Evolutionary conservation across 805 yeast species (phyloP).

Genomic region (Ogataea paraovalis): DNA sequence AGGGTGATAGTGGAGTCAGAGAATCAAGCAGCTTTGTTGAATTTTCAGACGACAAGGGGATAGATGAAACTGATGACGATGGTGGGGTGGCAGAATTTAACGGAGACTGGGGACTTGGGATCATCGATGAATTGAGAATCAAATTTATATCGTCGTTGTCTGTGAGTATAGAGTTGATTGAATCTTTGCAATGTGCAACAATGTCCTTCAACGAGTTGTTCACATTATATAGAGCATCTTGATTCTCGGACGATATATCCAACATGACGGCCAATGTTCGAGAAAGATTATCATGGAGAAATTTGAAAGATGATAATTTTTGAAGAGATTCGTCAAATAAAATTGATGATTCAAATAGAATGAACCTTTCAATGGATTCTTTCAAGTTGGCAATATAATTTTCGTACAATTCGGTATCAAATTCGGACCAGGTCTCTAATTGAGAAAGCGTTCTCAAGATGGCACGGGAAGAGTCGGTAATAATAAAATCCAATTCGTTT

Average conservation of each 20-base stretch:
- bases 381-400: slow-evolving; percentile 38
- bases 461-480: slow-evolving; percentile 42
- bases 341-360: slow-evolving; percentile 52
- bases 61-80: background rate
- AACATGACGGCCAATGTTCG: slow-evolving; percentile 12
- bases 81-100: slow-evolving; percentile 2
- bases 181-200: slow-evolving; percentile 8
- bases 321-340: slow-evolving; percentile 46
- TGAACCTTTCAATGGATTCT: slow-evolving; percentile 48
- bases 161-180: slow-evolving; percentile 16
- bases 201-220: slow-evolving; percentile 11
- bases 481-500: slow-evolving; percentile 49
- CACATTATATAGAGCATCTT: slow-evolving; percentile 9
- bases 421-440: slow-evolving; percentile 51
- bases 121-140: slow-evolving; percentile 4
- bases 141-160: slow-evolving; percentile 11
- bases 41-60: background rate
- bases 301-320: slow-evolving; percentile 16
- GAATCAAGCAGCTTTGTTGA: background rate
- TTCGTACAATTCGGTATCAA: slow-evolving; percentile 41
- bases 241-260: slow-evolving; percentile 16
- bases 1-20: slow-evolving; percentile 2
- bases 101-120: slow-evolving; percentile 1
- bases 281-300: slow-evolving; percentile 11
- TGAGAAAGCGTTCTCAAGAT: slow-evolving; percentile 46